phyloP scores from a whole-genome alignment of 23 red algal genomes.

The Chondrus crispus region DNA sequence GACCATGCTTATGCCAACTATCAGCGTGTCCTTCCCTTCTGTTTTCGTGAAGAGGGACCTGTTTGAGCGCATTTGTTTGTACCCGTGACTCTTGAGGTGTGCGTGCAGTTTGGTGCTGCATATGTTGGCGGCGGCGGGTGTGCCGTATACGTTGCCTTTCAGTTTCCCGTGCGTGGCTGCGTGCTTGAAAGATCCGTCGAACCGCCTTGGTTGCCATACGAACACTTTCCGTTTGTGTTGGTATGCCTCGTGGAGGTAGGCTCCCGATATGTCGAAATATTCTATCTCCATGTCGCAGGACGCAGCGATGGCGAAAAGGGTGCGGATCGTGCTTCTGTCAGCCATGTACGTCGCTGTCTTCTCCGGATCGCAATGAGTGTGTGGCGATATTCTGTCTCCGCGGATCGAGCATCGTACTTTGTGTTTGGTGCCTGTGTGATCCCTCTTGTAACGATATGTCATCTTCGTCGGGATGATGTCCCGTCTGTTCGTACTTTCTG shows the following conservation, averaged over 20 bases:
- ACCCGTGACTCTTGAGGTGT: background rate
- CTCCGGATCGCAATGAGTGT: background rate
- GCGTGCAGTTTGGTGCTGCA: background rate
- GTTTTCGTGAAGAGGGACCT: background rate
- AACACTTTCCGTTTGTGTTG: background rate
- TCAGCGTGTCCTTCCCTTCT: background rate
- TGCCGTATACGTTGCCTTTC: background rate
- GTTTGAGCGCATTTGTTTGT: background rate
- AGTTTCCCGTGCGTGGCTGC: background rate
- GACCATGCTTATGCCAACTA: background rate
- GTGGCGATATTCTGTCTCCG: background rate
- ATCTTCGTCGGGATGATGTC: background rate
- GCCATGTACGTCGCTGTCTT: background rate
- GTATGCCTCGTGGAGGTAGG: background rate
- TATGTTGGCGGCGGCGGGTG: background rate
- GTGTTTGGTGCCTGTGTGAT: background rate
- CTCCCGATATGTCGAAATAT: conserved; percentile 12
- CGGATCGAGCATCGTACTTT: background rate
- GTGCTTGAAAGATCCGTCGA: conserved; percentile 13
- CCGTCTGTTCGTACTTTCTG: background rate
- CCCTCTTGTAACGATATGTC: conserved; percentile 1
- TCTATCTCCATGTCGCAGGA: background rate
- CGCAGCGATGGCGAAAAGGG: background rate
- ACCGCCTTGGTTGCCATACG: background rate
- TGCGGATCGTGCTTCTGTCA: conserved; percentile 7